Conservation (phyloP, 169 alveolate genomes). For the Miamiensis avidus region DNA sequence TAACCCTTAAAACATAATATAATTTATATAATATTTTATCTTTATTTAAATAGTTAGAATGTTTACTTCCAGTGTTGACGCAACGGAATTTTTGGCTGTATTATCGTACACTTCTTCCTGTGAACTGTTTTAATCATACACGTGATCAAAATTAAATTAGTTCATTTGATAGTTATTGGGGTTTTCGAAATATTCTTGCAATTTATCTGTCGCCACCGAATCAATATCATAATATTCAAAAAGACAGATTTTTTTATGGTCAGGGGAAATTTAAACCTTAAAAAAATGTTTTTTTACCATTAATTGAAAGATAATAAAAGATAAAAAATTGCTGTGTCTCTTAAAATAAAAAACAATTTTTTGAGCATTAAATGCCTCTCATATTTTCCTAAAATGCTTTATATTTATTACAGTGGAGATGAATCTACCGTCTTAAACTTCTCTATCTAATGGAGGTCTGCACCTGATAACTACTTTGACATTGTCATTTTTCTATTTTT, state of each 20-base stretch:
- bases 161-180: constrained; percentile 72
- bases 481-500: constrained; percentile 54
- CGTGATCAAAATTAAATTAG: constrained; percentile 79
- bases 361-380: too few species aligned
- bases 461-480: constrained; percentile 82
- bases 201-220: constrained; percentile 72
- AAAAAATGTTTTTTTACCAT: constrained; percentile 30
- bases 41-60: neutral
- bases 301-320: neutral
- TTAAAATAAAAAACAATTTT: too few species aligned
- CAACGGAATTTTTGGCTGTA: constrained; percentile 86
- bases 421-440: constrained; percentile 68
- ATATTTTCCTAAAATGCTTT: too few species aligned
- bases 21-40: neutral
- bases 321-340: neutral
- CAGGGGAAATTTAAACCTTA: constrained; percentile 66
- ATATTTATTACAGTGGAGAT: constrained; percentile 24
- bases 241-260: constrained; percentile 65
- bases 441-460: constrained; percentile 87
- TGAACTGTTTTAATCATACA: constrained; percentile 77
- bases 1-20: constrained; percentile 46
- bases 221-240: constrained; percentile 88
- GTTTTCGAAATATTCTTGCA: constrained; percentile 66
- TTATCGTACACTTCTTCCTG: constrained; percentile 83
- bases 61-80: constrained; percentile 60